These are phyloP conservation scores for Aspergillus asperescens DNA, from an alignment of 495 filamentous ascomycete genomes.

Conservation along the genomic window DNA sequence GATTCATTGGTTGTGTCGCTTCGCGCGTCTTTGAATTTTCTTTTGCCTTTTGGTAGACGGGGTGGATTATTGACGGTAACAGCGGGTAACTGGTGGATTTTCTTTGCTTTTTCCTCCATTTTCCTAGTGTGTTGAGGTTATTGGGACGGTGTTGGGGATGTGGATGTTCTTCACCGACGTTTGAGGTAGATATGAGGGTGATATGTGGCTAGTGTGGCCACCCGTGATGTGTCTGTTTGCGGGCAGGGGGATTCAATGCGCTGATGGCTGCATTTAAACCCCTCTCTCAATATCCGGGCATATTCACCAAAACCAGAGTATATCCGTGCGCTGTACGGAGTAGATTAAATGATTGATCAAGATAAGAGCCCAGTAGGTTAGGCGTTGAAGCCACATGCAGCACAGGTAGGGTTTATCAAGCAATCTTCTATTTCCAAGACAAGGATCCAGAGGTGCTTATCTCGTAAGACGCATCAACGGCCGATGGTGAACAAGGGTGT, in stretches of 20 bases:
- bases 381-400: conserved; percentile 7
- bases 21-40: neutral
- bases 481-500: no score
- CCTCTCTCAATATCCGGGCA: no score
- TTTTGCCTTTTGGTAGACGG: neutral
- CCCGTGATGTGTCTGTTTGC: no score
- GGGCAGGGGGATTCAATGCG: no score
- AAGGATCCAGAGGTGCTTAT: neutral
- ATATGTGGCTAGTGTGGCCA: no score
- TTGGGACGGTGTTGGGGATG: neutral
- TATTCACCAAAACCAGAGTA: no score
- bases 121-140: no score
- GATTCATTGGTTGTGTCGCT: neutral
- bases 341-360: neutral
- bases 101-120: neutral
- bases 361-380: neutral
- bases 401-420: conserved; percentile 3
- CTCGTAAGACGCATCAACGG: no score
- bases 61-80: no score
- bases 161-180: neutral
- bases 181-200: neutral
- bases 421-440: neutral
- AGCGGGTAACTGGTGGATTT: no score
- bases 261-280: no score
- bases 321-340: no score